These are phyloP conservation scores for Paramecium octaurelia DNA, from an alignment of 73 alveolate genomes.

Conservation along the genomic window DNA sequence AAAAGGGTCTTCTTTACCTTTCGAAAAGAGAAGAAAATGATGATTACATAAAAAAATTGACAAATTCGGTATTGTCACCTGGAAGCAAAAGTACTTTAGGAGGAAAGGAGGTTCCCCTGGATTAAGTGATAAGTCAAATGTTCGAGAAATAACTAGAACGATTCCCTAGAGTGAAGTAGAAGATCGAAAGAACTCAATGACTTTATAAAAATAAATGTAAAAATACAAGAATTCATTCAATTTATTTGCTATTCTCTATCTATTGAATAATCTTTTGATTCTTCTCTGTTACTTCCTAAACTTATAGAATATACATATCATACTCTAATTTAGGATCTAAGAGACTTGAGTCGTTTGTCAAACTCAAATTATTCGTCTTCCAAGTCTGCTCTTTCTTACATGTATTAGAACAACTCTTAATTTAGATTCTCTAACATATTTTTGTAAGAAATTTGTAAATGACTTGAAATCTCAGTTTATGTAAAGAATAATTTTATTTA, in stretches of 20 bases:
- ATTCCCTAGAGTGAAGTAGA: not conserved
- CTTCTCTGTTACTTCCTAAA: conserved; percentile 29
- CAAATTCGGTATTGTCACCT: not conserved
- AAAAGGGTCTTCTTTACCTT: conserved; percentile 4
- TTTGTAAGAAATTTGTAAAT: not conserved
- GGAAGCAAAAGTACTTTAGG: not conserved
- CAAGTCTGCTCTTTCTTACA: conserved; percentile 26
- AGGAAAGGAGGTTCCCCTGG: not conserved
- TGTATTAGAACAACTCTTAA: conserved; percentile 1
- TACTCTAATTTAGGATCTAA: not conserved
- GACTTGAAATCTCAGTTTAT: conserved; percentile 20
- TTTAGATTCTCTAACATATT: conserved; percentile 8
- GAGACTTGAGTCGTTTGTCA: not conserved
- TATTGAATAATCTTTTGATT: not conserved
- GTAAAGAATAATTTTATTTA: not conserved
- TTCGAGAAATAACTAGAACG: not conserved
- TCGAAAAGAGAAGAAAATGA: conserved; percentile 24
- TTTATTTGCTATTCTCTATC: conserved; percentile 20
- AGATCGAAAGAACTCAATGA: conserved; percentile 19
- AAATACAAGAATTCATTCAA: not conserved
- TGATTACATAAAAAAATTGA: not conserved
- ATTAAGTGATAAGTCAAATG: not conserved
- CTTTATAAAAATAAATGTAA: not conserved
- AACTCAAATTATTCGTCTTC: conserved; percentile 38
- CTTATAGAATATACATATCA: not conserved